Evolutionary conservation across 305 asterid genomes (phyloP), one percentile per base, ranked within the genome.

Genomic region (Fraxinus floribunda): DNA sequence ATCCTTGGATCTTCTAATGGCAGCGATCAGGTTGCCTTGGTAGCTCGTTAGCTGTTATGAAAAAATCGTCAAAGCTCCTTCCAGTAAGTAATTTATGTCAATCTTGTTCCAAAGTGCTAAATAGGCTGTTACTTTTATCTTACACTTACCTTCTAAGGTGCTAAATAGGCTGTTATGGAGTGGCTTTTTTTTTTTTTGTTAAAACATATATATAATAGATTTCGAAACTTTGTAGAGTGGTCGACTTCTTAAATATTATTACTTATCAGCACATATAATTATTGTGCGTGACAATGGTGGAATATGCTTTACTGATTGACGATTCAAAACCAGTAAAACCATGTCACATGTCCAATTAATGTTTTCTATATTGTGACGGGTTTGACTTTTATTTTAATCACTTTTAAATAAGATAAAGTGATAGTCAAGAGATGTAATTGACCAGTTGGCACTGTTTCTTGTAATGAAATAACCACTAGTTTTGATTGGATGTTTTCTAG

Each of bases 1-100:
- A 80, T 81, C 82, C 75, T 83, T 84, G 77, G 46, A 71, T 71
- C 22, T 83, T 85, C 73, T 73, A 55, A 82, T 86, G 81, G 62
- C 97, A 96, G 99, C 88, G 99, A 83, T 90, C 97, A 26, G 99
- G 98, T 84, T 96, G 99, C 91, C 94, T 96, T 20, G 99, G 99
- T 84, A 96, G 98, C 88, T 0, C 98, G 64, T 87, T 96, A 87
- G 99, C 99, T 86, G 92, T 96, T 77, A 96, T 93, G 97, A 96
- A 96, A 95, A 96, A 96, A 87, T 93, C 99, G 60, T 90, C 94
- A 22, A 96, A 88, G 90, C 79, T 91, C 86, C 98, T 93, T 85
- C 98, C 97, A 13, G 98, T 93, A 70, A 70, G 75, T 70, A 70
- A 29, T 30, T 30, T 30, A 30, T 70, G 75, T 16, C 75, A 29